Evolutionary conservation across 768 basidiomycete genomes (phyloP), one percentile per base, ranked within the genome.

Genomic region (Pleurotus eryngii): DNA sequence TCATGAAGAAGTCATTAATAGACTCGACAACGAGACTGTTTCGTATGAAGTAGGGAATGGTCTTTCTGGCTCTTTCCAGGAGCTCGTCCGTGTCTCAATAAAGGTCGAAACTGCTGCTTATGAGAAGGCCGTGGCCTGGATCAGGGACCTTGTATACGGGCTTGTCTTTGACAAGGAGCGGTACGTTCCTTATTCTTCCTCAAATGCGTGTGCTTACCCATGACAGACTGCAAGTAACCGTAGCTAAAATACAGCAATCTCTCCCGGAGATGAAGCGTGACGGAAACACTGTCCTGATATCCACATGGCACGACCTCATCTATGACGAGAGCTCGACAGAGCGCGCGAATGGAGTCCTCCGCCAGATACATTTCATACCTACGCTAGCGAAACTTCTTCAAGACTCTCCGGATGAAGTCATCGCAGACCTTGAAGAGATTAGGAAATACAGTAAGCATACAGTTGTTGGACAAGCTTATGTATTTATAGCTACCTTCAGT

Each of bases 251-350:
- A 20, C 85, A 90, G 45, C 96, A 98, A 68, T 86, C 86, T 17
- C 77, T 99, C 30, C 96, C 97, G 2, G 89, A 94, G 67, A 75
- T 91, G 64, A 98, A 98, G 77, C 84, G 97, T 39, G 89, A 92
- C 66, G 96, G 95, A 11, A 84, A 75, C 65, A 87, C 82, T 26
- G 90, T 98, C 9, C 76, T 94, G 46, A 78, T 79, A 8, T 88
- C 93, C 6, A 73, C 93, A 27, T 86, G 83, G 73, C 73, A 81
- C 15, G 81, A 85, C 58, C 66, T 92, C 24, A 65, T 93, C 22
- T 90, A 83, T 64, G 80, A 82, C 60, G 81, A 86, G 62, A 78
- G 76, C 48, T 92, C 90, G 4, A 89, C 89, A 8, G 82, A 83
- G 11, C 81, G 85, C 30, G 82, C 83, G 54, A 79, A 79, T 62